phyloP scores from a whole-genome alignment of 768 basidiomycete genomes.

The Mycena vulgaris region DNA sequence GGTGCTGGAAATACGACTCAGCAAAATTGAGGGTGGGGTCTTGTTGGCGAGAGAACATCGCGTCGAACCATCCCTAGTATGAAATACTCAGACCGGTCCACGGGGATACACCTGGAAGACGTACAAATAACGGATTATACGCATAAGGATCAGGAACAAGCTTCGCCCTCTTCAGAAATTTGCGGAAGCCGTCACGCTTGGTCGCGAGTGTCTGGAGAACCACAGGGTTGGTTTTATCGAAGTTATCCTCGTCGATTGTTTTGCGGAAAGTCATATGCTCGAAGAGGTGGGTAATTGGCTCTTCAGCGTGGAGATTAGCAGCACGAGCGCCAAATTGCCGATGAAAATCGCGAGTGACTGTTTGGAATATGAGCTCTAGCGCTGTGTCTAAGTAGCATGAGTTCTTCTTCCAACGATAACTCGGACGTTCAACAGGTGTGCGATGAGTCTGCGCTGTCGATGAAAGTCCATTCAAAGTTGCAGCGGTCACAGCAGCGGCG shows the following conservation, averaged over 20 bases:
- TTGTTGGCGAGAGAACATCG: not conserved
- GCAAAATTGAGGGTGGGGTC: not conserved
- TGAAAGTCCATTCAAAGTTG: no score
- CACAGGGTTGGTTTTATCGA: no score
- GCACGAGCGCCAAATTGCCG: not conserved
- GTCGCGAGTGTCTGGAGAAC: not conserved
- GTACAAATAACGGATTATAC: conserved; percentile 15
- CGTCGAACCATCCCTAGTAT: not conserved
- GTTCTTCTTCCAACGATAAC: not conserved
- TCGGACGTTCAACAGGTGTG: not conserved
- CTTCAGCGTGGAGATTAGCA: not conserved
- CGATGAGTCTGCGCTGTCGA: no score
- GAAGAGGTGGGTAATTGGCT: not conserved
- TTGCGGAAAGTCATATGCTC: not conserved
- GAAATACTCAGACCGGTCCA: not conserved
- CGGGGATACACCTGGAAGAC: not conserved
- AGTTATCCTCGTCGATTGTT: not conserved
- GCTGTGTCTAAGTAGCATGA: conserved; percentile 2
- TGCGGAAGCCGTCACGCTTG: not conserved
- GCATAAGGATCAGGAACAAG: not conserved
- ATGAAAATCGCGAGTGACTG: not conserved
- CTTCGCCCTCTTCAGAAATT: not conserved
- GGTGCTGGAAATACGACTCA: not conserved
- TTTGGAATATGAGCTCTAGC: not conserved
- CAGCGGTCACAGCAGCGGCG: no score